Base-by-base conservation (phyloP, 2,329 filamentous ascomycete species). In the Balansia obtecta region DNA sequence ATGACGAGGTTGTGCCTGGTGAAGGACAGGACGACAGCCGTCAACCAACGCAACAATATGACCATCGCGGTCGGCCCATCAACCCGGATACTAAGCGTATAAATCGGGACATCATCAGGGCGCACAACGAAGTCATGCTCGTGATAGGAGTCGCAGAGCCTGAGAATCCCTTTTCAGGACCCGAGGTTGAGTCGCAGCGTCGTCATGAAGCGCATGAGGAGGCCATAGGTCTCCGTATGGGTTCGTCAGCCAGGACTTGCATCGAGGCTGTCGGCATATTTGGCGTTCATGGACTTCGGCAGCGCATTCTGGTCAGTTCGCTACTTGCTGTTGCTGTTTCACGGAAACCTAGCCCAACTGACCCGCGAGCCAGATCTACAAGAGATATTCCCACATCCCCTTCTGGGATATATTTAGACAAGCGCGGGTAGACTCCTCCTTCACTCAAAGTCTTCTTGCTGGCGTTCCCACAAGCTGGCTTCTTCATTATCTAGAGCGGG, bases 101-200 rank as follows among this genome's bases (percentile, higher is more conserved):
- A 54, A 80, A 79, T 55, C 71, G 73, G 46, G 73, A 78, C 52
- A 72, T 80, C 33, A 76, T 82, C 27, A 70, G 78, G 48, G 73
- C 78, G 10, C 78, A 82, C 57, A 82, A 82, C 55, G 77, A 82
- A 55, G 78, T 82, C 3, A 82, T 82, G 78, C 69, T 74, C 16
- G 76, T 80, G 10, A 81, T 82, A 39, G 78, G 78, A 5, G 78
- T 81, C 4, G 78, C 77, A 9, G 78, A 82, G 56, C 74, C 77
- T 13, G 77, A 81, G 49, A 73, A 71, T 47, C 63, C 64, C 8
- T 58, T 58, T 4, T 60, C 64, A 20, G 66, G 68, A 4, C 64
- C 66, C 5, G 68, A 72, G 48, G 60, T 63, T 7, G 70, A 73
- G 40, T 62, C 65, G 2, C 64, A 69, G n/a, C 63, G 64, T 13